Conservation (phyloP, 768 basidiomycete genomes). For the Dendrothele bispora region DNA sequence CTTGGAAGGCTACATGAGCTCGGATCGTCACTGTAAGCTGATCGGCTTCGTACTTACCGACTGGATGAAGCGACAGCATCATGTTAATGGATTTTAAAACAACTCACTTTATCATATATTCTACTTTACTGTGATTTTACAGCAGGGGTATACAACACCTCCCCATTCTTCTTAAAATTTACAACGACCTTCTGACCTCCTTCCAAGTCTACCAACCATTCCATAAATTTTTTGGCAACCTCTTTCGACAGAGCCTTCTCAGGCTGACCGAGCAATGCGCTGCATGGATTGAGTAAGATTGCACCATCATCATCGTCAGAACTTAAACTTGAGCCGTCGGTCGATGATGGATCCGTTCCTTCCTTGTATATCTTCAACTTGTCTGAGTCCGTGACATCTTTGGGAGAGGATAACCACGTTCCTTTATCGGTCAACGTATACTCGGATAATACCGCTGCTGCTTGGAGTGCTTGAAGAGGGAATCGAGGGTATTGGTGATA, state of each 20-base stretch:
- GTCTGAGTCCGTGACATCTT: slow-evolving; percentile 27
- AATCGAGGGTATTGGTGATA: slow-evolving; percentile 59
- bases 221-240: slow-evolving; percentile 38
- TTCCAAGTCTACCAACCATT: slow-evolving; percentile 37
- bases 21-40: no score
- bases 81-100: no score
- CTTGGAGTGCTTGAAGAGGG: slow-evolving; percentile 49
- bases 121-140: no score
- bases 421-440: slow-evolving; percentile 56
- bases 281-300: slow-evolving; percentile 50
- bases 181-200: slow-evolving; percentile 46
- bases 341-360: slow-evolving; percentile 28
- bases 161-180: slow-evolving; percentile 35
- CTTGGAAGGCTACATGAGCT: no score
- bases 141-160: slow-evolving; percentile 31
- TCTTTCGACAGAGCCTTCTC: slow-evolving; percentile 22
- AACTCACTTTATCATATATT: no score
- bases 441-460: slow-evolving; percentile 45
- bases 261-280: slow-evolving; percentile 36
- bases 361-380: slow-evolving; percentile 37
- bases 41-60: no score
- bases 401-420: slow-evolving; percentile 44
- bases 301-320: slow-evolving; percentile 40
- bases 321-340: no score
- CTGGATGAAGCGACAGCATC: no score